Evolutionary conservation across 1,284 basidiomycete species (phyloP), one percentile per base, ranked within the genome.

Genomic region (Heterobasidion annosum): DNA sequence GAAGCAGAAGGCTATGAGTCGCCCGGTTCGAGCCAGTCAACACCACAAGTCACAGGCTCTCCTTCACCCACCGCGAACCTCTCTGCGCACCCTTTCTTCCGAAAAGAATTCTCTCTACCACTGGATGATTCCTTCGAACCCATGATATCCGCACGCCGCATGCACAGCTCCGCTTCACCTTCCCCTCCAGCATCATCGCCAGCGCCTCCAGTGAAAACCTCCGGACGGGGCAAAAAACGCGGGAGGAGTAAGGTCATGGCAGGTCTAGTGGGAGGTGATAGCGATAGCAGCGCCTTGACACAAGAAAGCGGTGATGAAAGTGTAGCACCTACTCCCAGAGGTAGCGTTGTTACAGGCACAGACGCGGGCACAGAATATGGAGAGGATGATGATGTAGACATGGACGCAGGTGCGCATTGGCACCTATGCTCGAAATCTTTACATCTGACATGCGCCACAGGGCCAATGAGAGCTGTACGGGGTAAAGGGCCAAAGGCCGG

Each of bases 231-330:
- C 10, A 55, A 57, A 15, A 63, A 60, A 43, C 59, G 67, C 32
- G 59, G 62, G 55, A 62, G 67, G 51, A 62, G 66, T 49, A 62
- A 65, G 49, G 62, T 63, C 55, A 71, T 83, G 70, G 84, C 85
- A 0, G 86, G 86, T 0, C 67, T 88, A 18, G 78, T 88, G 2
- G 82, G 79, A 32, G 85, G 85, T 3, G 85, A 90, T 63, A 90
- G 88, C 63, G 87, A 89, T 61, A 88, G 85, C 60, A 90, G 88
- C 58, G 87, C 84, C 35, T 64, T 89, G 61, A 90, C 87, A 8
- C 82, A 86, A 64, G 86, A 89, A 65, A 89, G 85, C 56, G 85
- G 81, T 8, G 87, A 89, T 55, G 88, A 89, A 47, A 87, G 84
- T 58, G 75, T 79, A 34, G 53, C 50, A 9, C 58, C 56, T 4